Evolutionary conservation across 2,329 filamentous ascomycete genomes (phyloP), one percentile per base, ranked within the genome.

Genomic region (Epichloe festucae): DNA sequence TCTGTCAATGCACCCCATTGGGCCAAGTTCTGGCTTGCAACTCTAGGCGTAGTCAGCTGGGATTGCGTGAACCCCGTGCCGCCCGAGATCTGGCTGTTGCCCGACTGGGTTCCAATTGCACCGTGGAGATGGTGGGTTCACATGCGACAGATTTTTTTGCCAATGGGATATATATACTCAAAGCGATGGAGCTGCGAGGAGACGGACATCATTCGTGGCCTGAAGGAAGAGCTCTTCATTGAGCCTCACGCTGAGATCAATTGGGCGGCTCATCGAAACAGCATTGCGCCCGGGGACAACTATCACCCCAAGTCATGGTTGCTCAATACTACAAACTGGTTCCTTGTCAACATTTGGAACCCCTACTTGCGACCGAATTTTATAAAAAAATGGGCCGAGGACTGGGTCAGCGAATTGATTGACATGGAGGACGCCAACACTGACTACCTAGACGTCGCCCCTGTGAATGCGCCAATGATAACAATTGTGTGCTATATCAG

Each of bases 101-200:
- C 90, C 0, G 87, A 95, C 65, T 95, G 89, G 89, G 77, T 89
- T 3, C 90, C 90, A 1, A 77, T 95, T 62, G 82, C 89, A 5
- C 91, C 91, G 0, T 95, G 89, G 89, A 76, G 89, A 58, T 96
- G 91, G 90, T 96, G 90, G 91, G 87, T 97, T 61, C 93, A 98
- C 61, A 96, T 96, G 67, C 88, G 93, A n/a, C 82, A 87, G 68
- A 90, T 98, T n/a, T 95, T 91, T 62, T 66, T 95, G 47, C 85
- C 90, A 5, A 96, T 97, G 89, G 82, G 85, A 0, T 96, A 86
- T 63, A 68, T 97, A 42, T 95, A 86, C 73, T 95, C 89, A 0
- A 89, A 85, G 71, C 76, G 76, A 56, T 96, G 88, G 82, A 77
- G 76, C 31, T 85, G 85, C 57, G 85, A 88, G 15, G 76, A 86